phyloP scores from a whole-genome alignment of 2,329 filamentous ascomycete genomes.

The Alternaria sp. region DNA sequence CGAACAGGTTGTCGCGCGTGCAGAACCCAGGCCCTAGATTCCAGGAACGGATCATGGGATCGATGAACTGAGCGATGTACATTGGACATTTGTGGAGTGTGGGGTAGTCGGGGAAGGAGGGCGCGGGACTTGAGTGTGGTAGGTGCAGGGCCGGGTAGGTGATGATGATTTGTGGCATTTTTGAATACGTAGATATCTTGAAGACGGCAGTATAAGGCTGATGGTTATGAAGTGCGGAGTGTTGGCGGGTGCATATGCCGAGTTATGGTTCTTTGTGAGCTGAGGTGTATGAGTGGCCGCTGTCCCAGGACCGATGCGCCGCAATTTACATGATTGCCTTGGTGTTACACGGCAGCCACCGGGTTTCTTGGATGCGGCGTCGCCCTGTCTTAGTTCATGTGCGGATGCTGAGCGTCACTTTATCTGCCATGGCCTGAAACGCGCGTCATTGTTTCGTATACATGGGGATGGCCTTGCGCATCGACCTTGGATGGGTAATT shows the following conservation, averaged over 20 bases:
- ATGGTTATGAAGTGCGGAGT: no score
- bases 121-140: neutral
- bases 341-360: neutral
- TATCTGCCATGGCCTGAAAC: neutral
- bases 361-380: neutral
- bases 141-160: neutral
- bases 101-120: neutral
- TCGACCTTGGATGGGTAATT: neutral
- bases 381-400: neutral
- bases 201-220: no score
- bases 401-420: neutral
- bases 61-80: neutral
- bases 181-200: neutral
- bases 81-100: neutral
- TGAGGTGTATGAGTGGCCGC: neutral
- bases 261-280: no score
- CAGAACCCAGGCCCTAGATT: neutral
- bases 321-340: neutral
- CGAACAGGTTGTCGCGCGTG: neutral
- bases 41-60: neutral
- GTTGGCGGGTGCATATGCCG: no score
- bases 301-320: neutral
- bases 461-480: neutral
- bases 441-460: neutral
- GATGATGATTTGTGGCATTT: neutral